Evolutionary conservation across 2,329 filamentous ascomycete genomes (phyloP), one percentile per base, ranked within the genome.

Genomic region (Calonectria montana): DNA sequence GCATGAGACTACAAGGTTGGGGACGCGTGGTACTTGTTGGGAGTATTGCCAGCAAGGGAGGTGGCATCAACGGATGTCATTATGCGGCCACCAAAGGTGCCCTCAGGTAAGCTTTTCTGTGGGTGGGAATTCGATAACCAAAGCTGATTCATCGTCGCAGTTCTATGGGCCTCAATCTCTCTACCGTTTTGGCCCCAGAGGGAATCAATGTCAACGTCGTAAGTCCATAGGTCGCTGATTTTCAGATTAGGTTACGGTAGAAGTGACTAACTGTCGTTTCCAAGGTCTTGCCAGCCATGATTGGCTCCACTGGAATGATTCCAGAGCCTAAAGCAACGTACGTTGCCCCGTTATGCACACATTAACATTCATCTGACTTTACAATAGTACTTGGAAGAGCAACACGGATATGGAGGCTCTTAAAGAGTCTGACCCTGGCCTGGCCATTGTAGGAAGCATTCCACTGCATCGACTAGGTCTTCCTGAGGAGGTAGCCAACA

Each of bases 271-370:
- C 8, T 0, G 0, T 12, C 4, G n/a, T 0, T 23, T 4, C 0
- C 0, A 70, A 82, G 81, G 78, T 83, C 2, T 71, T 79, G 3
- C 82, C 82, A 1, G 82, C 82, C n/a, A 82, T 83, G 81, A 83
- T 83, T 47, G 82, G 81, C 0, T 75, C 77, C 2, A 83, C 82
- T 10, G 82, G 80, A 43, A 82, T 83, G 81, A 83, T 83, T 41
- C 80, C 81, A 1, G 76, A 77, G 0, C 81, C 82, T 1, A 80
- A 79, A 29, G 76, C 77, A 43, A 76, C 70, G 81, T 83, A 72
- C 3, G 59, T 70, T 35, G 6, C 15, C 12, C 16, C 12, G 29
- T 16, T 16, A 3, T 15, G 2, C 6, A 15, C 8, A 8, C 53
- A 55, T n/a, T 7, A 18, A 27, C 9, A 15, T 10, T 0, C 10